Conservation (phyloP, 2,329 filamentous ascomycete species). For the Aspergillus sp. region DNA sequence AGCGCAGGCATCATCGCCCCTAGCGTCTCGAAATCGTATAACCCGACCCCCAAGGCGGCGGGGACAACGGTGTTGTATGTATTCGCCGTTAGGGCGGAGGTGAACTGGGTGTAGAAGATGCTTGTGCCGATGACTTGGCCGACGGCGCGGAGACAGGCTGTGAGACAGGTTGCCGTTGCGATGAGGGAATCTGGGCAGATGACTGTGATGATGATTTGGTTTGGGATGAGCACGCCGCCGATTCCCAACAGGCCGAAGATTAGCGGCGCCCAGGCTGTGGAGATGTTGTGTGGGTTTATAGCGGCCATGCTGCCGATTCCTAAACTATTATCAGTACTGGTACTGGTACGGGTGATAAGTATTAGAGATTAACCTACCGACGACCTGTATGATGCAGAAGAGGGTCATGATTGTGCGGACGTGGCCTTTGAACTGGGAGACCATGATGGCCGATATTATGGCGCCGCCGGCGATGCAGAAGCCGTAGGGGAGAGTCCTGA, state of each 20-base stretch:
- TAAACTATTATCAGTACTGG: not conserved
- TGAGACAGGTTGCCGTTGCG: conserved; percentile 5
- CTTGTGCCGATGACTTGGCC: conserved; percentile 7
- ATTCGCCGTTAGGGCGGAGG: not conserved
- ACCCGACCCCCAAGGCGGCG: not conserved
- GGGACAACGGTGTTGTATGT: not conserved
- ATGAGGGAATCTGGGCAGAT: conserved; percentile 2
- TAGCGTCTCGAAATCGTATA: not conserved
- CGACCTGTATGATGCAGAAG: conserved; percentile 2
- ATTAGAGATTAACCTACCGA: not conserved
- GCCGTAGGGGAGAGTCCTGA: conserved; percentile 3
- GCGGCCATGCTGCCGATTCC: conserved; percentile 8
- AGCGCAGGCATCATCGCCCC: not conserved
- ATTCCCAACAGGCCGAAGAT: conserved; percentile 4
- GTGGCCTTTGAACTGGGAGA: conserved; percentile 1
- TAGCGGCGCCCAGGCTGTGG: not conserved
- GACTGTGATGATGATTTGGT: conserved; percentile 7
- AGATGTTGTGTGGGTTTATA: not conserved
- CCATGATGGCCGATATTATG: conserved; percentile 1
- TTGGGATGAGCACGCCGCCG: conserved; percentile 3
- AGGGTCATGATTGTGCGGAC: conserved; percentile 3
- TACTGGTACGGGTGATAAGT: not conserved
- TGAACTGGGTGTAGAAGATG: conserved; percentile 8
- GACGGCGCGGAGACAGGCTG: conserved; percentile 2
- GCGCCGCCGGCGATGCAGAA: conserved; percentile 9